Evolutionary conservation across 75 land plant species (phyloP).

Genomic region (Pseudotsuga menziesii): DNA sequence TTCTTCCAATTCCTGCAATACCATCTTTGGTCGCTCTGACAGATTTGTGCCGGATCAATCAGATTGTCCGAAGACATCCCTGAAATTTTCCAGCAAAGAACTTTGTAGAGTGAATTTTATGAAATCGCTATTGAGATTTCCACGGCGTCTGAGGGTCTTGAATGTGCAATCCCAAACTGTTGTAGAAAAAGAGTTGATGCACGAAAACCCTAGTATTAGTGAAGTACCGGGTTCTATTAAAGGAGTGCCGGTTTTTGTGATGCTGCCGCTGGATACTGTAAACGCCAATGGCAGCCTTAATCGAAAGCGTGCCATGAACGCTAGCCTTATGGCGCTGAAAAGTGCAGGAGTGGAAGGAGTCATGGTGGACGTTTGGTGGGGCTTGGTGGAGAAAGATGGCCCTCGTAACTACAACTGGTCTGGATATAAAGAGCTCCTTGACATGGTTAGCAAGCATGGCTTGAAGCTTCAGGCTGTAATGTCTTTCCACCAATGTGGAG

Average conservation of each 20-base stretch:
- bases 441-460: constrained; percentile 66
- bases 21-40: too few relatives aligned
- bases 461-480: constrained; percentile 89
- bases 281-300: constrained; percentile 45
- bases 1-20: too few relatives aligned
- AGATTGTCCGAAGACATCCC: too few relatives aligned
- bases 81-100: too few relatives aligned
- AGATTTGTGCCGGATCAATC: too few relatives aligned
- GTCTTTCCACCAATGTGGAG: constrained; percentile 92
- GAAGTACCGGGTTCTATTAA: too few relatives aligned
- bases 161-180: too few relatives aligned
- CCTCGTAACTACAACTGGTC: constrained; percentile 70
- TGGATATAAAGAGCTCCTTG: constrained; percentile 68
- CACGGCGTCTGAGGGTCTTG: too few relatives aligned
- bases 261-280: constrained; percentile 82
- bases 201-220: too few relatives aligned
- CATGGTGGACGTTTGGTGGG: constrained; percentile 98
- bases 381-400: constrained; percentile 71
- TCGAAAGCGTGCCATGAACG: constrained; percentile 68
- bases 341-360: constrained; percentile 89
- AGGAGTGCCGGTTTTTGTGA: constrained; percentile 86
- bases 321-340: constrained; percentile 68
- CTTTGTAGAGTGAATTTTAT: too few relatives aligned
- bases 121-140: too few relatives aligned
- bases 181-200: too few relatives aligned